Evolutionary conservation across 495 filamentous ascomycete species (phyloP), one percentile per base, ranked within the genome.

Genomic region (Penicillium canariense): DNA sequence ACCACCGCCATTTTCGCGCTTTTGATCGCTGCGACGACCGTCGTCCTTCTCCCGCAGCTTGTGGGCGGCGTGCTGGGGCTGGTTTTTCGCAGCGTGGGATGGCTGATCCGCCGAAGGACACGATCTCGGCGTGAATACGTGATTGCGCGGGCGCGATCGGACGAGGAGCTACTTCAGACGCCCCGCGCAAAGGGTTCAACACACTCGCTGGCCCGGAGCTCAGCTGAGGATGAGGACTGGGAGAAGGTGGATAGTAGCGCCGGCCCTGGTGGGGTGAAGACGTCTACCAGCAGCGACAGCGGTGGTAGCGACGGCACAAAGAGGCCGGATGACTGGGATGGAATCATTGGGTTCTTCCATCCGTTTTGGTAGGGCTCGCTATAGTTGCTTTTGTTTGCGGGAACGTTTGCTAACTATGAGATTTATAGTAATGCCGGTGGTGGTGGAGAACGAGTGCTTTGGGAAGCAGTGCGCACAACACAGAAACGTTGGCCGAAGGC

Each of bases 321-420:
- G 23, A 46, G 56, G 28, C 40, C 52, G 9, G 67, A 76, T 49
- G 83, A 88, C 11, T 96, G 88, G 88, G 76, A 86, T 57, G 91
- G 91, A 5, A 71, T 96, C 26, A 83, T 96, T 34, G 94, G 92
- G 15, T 97, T 98, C 81, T 96, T 98, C 64, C 94, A 98, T 67
- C 94, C 94, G 9, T 97, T 96, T 70, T 96, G 91, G 88, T 90
- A 71, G 49, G 80, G 20, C 43, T 35, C 25, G 26, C 25, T 50
- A 14, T 52, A 34, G 20, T 55, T 25, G 46, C 39, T 35, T 27
- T 45, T 40, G 15, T 42, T 22, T 32, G 15, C 17, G 14, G 11
- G 35, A n/a, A 22, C 18, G 25, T 31, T 20, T 50, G 45, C 52
- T 55, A 20, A 52, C 38, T 35, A 5, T 27, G 7, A 15, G 17